phyloP scores from a whole-genome alignment of 345 rosid species.

The Pugionium cornutum region DNA sequence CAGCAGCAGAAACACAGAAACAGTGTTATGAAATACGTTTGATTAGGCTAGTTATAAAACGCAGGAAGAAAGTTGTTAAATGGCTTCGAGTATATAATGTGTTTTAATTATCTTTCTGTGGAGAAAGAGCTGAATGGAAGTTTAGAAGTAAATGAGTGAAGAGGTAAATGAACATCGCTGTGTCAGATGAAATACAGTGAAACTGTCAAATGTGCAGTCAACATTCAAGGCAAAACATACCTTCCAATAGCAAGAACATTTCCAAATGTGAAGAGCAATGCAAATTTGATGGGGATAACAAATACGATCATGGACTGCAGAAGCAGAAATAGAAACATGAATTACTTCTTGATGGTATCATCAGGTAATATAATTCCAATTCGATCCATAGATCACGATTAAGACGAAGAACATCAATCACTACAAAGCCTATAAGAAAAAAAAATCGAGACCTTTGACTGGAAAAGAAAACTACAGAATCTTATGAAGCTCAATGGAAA shows the following conservation, averaged over 20 bases:
- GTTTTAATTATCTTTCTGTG: too few relatives aligned
- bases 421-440: neutral
- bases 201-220: neutral
- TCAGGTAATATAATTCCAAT: neutral
- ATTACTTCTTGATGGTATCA: neutral
- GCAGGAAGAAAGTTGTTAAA: too few relatives aligned
- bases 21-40: neutral
- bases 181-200: neutral
- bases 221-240: constrained; percentile 41
- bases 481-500: neutral
- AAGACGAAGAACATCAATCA: neutral
- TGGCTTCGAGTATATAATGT: too few relatives aligned
- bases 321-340: constrained; percentile 22
- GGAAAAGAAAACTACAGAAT: neutral
- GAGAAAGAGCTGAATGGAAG: too few relatives aligned
- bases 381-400: neutral
- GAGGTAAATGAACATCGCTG: too few relatives aligned
- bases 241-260: constrained; percentile 92
- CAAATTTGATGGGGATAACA: constrained; percentile 77
- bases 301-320: constrained; percentile 85
- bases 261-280: constrained; percentile 85
- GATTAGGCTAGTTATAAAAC: neutral
- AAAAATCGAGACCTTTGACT: neutral
- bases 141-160: too few relatives aligned
- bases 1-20: neutral